Base-by-base conservation (phyloP, 768 basidiomycete genomes). In the Pleurotus cornucopiae region DNA sequence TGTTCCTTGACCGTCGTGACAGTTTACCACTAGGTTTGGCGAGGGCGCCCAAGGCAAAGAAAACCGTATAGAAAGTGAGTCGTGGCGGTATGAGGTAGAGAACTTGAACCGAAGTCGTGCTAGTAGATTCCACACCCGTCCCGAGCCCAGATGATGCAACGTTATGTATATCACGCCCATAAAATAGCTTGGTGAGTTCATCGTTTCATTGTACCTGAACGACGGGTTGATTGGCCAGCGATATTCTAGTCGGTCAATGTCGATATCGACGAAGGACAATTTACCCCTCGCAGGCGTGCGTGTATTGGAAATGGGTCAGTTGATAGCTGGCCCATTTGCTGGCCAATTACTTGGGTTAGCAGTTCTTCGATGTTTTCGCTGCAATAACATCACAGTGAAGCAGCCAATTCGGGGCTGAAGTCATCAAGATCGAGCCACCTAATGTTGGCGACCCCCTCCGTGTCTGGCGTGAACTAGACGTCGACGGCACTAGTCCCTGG, bases 401-500 rank as follows among this genome's bases (percentile, higher is more conserved):
- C 61, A 87, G 86, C 0, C 85, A 88, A 66, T 88, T 81, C 56
- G 86, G 86, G 13, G 88, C 87, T 11, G 85, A 89, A 55, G 71
- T 88, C 12, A 86, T 88, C 69, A 89, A 89, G 62, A 71, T 88
- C 9, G 88, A 89, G 61, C 77, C 85, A 0, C 86, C 86, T 1
- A 73, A 72, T 7, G 70, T 67, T 7, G 87, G 87, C 4, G 86
- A 89, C 60, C 85, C 86, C 5, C 68, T 88, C 21, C 82, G 87
- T 4, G 81, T 85, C 1, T 88, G 85, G 85, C 71, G 87, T 49
- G 87, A 88, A 60, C 74, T 86, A 20, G 87, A 89, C 58, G 73
- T 80, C 0, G 86, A 88, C 59, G 85, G 86, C 1, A 81, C 82
- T 0, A 86, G 86, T 60, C 86, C 85, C 0, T 88, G 88, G 88